phyloP scores from a whole-genome alignment of 1,284 basidiomycete genomes.

The Boletus sp. region DNA sequence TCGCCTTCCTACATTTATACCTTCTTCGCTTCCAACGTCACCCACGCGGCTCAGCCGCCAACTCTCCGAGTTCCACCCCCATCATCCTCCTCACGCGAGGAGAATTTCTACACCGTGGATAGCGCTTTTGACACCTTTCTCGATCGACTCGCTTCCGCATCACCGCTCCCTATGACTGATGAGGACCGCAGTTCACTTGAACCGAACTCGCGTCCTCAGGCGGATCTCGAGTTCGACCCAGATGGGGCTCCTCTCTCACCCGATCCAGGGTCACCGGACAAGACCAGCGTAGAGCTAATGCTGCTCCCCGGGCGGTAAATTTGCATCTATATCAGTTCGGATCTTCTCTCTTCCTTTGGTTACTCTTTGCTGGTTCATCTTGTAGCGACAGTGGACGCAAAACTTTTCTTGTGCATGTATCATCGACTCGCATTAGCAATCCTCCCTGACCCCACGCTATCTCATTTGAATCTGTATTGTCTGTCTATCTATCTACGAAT shows the following conservation, averaged over 20 bases:
- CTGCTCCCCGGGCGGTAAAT: constrained; percentile 31
- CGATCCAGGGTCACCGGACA: constrained; percentile 34
- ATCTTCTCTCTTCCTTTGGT: constrained; percentile 3
- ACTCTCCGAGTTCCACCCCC: constrained; percentile 12
- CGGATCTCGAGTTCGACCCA: constrained; percentile 27
- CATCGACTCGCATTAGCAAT: constrained; percentile 15
- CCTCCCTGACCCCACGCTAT: constrained; percentile 8
- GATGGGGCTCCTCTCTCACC: constrained; percentile 25
- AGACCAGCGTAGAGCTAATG: constrained; percentile 26
- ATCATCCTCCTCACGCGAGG: constrained; percentile 15
- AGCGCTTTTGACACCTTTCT: constrained; percentile 24
- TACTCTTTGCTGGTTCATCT: constrained; percentile 9
- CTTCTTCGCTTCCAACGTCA: constrained; percentile 44
- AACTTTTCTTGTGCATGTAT: constrained; percentile 18
- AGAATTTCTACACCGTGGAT: constrained; percentile 22
- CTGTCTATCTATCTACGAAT: constrained; percentile 13
- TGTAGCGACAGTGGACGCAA: constrained; percentile 23
- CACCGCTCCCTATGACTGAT: constrained; percentile 34
- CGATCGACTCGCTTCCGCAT: constrained; percentile 34
- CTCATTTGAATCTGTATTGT: constrained; percentile 16
- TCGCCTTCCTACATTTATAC: constrained; percentile 41
- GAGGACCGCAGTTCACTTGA: constrained; percentile 26
- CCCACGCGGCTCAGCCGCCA: constrained; percentile 30
- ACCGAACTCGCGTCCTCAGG: constrained; percentile 17
- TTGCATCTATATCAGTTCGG: not conserved